Conservation (phyloP, 192 early-diverging fungal species). For the Endogone sp. region DNA sequence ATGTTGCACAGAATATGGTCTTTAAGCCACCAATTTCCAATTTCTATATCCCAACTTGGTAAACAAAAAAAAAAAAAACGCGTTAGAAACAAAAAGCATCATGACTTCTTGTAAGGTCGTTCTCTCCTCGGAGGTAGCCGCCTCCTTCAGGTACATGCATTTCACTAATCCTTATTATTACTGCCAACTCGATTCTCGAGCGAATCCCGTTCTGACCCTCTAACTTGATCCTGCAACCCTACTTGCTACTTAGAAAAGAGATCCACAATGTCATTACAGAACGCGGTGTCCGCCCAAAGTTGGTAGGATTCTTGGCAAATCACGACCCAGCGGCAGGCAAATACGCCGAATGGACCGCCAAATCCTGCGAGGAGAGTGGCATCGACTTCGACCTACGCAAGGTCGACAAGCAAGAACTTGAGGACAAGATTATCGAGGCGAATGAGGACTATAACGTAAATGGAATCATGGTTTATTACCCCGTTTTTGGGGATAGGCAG, state of each 20-base stretch:
- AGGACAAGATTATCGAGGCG: constrained; percentile 79
- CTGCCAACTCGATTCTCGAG: not conserved
- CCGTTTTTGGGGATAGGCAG: constrained; percentile 91
- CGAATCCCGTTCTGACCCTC: not conserved
- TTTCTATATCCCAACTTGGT: no score
- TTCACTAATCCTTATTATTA: not conserved
- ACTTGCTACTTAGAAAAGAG: constrained; percentile 51
- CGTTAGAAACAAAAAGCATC: no score
- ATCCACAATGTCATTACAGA: constrained; percentile 61
- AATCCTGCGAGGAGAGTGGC: constrained; percentile 87
- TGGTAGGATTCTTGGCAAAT: constrained; percentile 96
- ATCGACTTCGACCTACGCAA: constrained; percentile 88
- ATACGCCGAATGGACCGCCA: constrained; percentile 95
- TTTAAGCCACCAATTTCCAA: no score
- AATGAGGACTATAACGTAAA: constrained; percentile 82
- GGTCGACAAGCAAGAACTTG: constrained; percentile 77
- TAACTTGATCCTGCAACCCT: not conserved
- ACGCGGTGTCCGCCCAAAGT: constrained; percentile 57
- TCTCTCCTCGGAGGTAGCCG: constrained; percentile 58
- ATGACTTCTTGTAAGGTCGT: constrained; percentile 49
- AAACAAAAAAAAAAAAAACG: no score
- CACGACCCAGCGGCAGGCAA: constrained; percentile 87
- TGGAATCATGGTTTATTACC: constrained; percentile 99
- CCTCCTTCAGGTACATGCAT: constrained; percentile 57
- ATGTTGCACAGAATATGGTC: no score